A percentile compares a stretch with the other conserved stretches of the same genome.
These are phyloP conservation scores for Croton setiger DNA, from an alignment of 441 rosid genomes.

Conservation along the genomic window DNA sequence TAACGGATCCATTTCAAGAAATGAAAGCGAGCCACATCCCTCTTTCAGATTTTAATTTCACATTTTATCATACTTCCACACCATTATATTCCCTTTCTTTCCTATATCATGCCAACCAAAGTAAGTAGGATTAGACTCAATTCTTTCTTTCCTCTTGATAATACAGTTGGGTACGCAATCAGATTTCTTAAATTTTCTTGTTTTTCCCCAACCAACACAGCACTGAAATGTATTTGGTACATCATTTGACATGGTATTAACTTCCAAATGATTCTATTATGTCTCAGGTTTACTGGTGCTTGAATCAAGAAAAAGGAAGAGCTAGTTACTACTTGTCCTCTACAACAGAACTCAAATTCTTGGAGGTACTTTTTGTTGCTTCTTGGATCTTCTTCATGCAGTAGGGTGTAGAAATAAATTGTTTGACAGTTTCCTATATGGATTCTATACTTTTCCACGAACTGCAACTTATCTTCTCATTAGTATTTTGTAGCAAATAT, in stretches of 20 bases:
- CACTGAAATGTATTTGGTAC: neutral
- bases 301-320: constrained; percentile 11
- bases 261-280: neutral
- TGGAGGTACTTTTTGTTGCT: constrained; percentile 6
- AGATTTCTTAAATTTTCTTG: neutral
- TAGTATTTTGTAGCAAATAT: neutral
- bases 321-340: neutral
- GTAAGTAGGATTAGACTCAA: neutral
- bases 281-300: constrained; percentile 11
- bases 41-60: neutral
- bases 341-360: constrained; percentile 2
- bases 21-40: neutral
- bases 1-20: neutral
- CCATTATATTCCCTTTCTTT: neutral
- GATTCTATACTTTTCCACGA: neutral
- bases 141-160: neutral
- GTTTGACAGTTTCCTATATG: too few species aligned
- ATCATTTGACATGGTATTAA: neutral
- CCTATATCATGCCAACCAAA: neutral
- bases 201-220: neutral
- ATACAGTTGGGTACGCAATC: neutral
- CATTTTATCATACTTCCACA: neutral
- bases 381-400: neutral
- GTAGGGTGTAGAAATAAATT: too few species aligned
- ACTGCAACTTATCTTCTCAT: neutral